phyloP scores from a whole-genome alignment of 139 green algal species.

The Picochlorum sp. region DNA sequence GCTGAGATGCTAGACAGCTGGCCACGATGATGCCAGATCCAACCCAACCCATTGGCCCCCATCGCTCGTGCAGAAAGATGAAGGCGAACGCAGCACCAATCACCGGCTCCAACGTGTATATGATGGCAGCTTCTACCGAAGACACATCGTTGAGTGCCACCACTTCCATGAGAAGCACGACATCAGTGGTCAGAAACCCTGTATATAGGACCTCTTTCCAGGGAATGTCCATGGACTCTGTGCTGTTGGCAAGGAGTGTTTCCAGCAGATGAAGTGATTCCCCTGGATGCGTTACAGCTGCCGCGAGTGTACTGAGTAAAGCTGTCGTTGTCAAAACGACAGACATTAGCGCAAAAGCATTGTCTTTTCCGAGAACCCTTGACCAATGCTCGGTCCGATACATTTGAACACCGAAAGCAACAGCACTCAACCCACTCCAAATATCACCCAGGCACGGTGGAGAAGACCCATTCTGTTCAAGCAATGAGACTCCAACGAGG shows the following conservation, averaged over 20 bases:
- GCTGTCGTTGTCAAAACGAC: constrained; percentile 38
- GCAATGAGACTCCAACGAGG: constrained; percentile 51
- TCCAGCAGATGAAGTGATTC: not conserved
- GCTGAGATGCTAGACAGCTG: constrained; percentile 15
- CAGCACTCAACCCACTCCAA: constrained; percentile 50
- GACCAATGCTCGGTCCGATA: constrained; percentile 45
- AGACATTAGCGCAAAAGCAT: constrained; percentile 33
- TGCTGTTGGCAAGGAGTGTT: not conserved
- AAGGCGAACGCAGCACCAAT: constrained; percentile 46
- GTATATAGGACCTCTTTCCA: constrained; percentile 42
- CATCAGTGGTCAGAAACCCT: constrained; percentile 55
- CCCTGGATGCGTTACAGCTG: constrained; percentile 11
- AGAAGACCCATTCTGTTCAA: constrained; percentile 42
- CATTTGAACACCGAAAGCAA: constrained; percentile 68
- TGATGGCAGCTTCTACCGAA: constrained; percentile 49
- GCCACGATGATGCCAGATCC: constrained; percentile 54
- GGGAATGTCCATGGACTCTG: constrained; percentile 14
- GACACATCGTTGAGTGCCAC: constrained; percentile 57
- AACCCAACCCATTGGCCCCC: constrained; percentile 42
- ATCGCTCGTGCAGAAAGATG: constrained; percentile 54
- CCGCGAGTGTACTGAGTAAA: constrained; percentile 7
- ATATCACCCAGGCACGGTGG: constrained; percentile 48
- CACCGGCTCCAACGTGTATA: constrained; percentile 63
- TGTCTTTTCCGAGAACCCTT: constrained; percentile 18
- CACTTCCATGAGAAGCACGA: constrained; percentile 58